These are phyloP conservation scores for Podila horticola DNA, from an alignment of 192 early-diverging fungal genomes.

Conservation along the genomic window DNA sequence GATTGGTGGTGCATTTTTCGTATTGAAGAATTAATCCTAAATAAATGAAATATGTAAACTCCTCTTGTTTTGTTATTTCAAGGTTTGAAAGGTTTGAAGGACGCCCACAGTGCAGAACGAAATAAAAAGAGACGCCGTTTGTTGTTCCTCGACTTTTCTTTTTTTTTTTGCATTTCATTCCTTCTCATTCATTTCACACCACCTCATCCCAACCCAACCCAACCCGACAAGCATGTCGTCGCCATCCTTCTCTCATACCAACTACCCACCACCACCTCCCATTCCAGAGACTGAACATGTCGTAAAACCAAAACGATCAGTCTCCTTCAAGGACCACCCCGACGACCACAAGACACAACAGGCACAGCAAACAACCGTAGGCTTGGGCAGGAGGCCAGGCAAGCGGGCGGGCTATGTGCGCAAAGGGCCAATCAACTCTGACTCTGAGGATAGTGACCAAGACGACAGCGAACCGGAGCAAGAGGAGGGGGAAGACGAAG, in stretches of 20 bases:
- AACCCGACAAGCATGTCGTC: background rate
- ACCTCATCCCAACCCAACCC: background rate
- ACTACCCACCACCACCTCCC: background rate
- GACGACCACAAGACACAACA: background rate
- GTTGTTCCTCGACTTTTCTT: background rate
- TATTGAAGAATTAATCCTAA: no score
- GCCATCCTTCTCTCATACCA: background rate
- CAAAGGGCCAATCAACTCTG: background rate
- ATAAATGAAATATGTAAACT: no score
- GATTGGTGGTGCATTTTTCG: no score
- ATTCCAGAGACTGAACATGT: background rate
- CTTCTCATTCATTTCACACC: background rate
- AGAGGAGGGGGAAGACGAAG: background rate
- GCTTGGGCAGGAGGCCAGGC: background rate
- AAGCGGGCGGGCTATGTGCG: background rate
- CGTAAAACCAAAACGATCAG: background rate
- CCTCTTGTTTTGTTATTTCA: no score
- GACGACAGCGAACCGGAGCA: background rate
- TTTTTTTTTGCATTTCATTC: background rate
- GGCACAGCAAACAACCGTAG: background rate
- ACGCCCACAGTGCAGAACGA: no score
- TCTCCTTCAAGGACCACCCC: background rate
- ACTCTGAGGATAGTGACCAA: background rate
- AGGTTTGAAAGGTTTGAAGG: no score
- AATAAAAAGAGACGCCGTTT: background rate